phyloP scores from a whole-genome alignment of 805 yeast species.

The Metschnikowia gruessii region DNA sequence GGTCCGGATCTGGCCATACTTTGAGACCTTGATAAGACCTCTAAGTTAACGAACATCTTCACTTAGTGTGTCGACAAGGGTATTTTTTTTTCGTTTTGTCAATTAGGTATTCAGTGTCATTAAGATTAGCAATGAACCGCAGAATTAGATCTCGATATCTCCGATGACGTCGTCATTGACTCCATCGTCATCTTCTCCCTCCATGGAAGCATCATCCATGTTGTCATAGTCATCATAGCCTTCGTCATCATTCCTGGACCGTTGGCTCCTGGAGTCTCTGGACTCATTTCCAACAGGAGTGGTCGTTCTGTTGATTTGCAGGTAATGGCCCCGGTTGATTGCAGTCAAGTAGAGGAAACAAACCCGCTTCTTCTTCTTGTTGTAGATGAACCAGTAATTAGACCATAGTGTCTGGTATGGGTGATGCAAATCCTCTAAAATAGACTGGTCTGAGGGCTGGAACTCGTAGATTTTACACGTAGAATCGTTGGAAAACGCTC shows the following conservation, averaged over 20 bases:
- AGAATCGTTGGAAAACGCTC: slow-evolving; percentile 17
- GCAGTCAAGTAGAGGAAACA: slow-evolving; percentile 74
- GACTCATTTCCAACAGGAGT: slow-evolving; percentile 24
- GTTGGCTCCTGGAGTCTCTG: slow-evolving; percentile 18
- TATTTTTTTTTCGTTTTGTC: neutral
- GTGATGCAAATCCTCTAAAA: slow-evolving; percentile 54
- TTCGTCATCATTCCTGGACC: slow-evolving; percentile 6
- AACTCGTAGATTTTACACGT: slow-evolving; percentile 63
- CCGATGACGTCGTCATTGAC: slow-evolving; percentile 35
- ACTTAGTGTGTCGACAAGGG: no score
- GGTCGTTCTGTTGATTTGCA: slow-evolving; percentile 17
- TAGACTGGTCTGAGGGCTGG: slow-evolving; percentile 57
- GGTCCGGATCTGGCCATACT: neutral
- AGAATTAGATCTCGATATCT: slow-evolving; percentile 33
- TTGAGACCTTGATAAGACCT: no score
- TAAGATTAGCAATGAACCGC: neutral
- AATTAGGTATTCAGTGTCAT: neutral
- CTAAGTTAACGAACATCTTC: no score
- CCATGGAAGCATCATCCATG: slow-evolving; percentile 17
- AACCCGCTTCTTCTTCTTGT: slow-evolving; percentile 87
- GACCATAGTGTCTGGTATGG: slow-evolving; percentile 62
- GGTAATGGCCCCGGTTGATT: slow-evolving; percentile 39
- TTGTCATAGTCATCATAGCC: slow-evolving; percentile 15
- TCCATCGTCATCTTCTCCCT: slow-evolving; percentile 16
- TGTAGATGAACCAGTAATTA: slow-evolving; percentile 86